Percentiles rank a stretch among this genome's conserved stretches.
Evolutionary conservation across 2,329 filamentous ascomycete species (phyloP).

Genomic region (Alternaria sp.): DNA sequence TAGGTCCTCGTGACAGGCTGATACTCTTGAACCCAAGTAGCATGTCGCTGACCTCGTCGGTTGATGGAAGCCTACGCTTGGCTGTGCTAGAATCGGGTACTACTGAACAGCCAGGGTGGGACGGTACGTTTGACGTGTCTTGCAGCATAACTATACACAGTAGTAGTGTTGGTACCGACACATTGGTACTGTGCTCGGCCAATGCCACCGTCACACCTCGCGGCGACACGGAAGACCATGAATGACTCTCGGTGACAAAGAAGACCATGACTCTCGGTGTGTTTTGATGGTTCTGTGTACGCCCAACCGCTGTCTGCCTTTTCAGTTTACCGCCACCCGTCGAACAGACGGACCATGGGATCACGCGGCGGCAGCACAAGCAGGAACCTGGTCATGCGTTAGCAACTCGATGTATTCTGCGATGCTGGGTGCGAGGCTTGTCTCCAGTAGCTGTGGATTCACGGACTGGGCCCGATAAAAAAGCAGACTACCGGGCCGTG

Average conservation of each 20-base stretch:
- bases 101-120: not conserved
- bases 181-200: conserved; percentile 2
- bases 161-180: not conserved
- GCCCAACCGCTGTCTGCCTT: not conserved
- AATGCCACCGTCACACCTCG: not conserved
- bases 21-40: not conserved
- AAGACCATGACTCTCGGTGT: not conserved
- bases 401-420: not conserved
- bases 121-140: conserved; percentile 4
- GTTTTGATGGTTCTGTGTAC: conserved; percentile 1
- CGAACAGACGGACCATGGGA: not conserved
- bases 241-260: conserved; percentile 8
- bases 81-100: conserved; percentile 1
- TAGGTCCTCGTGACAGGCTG: conserved; percentile 5
- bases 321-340: not conserved
- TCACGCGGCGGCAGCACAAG: conserved; percentile 1
- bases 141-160: not conserved
- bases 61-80: conserved; percentile 1
- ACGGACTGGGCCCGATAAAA: conserved; percentile 10
- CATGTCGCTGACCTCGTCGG: conserved; percentile 1
- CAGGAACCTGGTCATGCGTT: conserved; percentile 4
- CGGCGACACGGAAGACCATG: too few relatives aligned
- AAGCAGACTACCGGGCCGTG: conserved; percentile 9
- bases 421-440: not conserved
- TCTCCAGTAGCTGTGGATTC: not conserved